These are phyloP conservation scores for Wakefieldia striispora DNA, from an alignment of 768 basidiomycete genomes.

Conservation along the genomic window DNA sequence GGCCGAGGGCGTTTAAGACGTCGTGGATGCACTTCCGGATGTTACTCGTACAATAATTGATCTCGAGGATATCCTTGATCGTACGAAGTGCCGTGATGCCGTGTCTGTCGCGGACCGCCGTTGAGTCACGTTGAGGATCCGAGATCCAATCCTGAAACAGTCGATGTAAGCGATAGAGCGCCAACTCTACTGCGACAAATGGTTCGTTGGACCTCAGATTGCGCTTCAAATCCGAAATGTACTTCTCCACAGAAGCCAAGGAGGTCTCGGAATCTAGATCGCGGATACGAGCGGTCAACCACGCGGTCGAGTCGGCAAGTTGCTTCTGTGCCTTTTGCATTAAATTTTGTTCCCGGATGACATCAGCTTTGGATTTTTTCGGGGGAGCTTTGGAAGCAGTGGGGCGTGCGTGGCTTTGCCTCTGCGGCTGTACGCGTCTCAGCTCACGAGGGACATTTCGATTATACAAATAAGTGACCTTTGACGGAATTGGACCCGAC, in stretches of 20 bases:
- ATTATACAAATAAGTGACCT: conserved; percentile 5
- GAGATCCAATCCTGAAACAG: conserved; percentile 52
- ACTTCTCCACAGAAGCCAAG: conserved; percentile 27
- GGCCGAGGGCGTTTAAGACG: conserved; percentile 47
- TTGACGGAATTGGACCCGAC: conserved; percentile 12
- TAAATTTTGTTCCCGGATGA: conserved; percentile 43
- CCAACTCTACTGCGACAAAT: conserved; percentile 48
- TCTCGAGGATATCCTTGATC: conserved; percentile 44
- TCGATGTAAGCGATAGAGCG: conserved; percentile 52
- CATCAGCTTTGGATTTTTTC: conserved; percentile 36
- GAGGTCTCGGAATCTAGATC: conserved; percentile 25
- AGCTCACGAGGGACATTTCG: background rate
- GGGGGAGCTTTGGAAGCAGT: conserved; percentile 28
- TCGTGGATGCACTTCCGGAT: conserved; percentile 36
- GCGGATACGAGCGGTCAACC: conserved; percentile 54
- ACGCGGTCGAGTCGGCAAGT: conserved; percentile 39
- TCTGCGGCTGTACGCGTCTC: conserved; percentile 9
- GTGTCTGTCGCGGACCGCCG: conserved; percentile 43
- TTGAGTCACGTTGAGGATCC: conserved; percentile 37
- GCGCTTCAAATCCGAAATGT: conserved; percentile 39
- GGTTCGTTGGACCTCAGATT: conserved; percentile 45
- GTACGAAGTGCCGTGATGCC: conserved; percentile 46
- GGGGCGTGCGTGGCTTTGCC: conserved; percentile 11
- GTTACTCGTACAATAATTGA: conserved; percentile 28
- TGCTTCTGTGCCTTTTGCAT: conserved; percentile 44